phyloP scores from a whole-genome alignment of 2,329 filamentous ascomycete species.

The Diaporthe sp. region DNA sequence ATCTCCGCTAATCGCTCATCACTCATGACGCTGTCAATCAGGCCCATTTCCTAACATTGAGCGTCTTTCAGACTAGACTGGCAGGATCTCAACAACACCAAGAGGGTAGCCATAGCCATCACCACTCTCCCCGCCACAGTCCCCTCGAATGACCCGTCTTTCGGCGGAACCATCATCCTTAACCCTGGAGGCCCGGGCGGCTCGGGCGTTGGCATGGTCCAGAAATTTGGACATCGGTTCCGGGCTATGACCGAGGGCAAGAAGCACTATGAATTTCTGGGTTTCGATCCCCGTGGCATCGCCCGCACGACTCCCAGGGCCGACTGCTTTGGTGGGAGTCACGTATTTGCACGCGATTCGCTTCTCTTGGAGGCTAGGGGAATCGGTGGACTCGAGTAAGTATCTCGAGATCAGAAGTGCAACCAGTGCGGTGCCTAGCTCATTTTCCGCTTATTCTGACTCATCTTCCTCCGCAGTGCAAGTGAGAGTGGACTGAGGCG shows the following conservation, averaged over 20 bases:
- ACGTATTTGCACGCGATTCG: constrained; percentile 47
- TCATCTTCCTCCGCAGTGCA: constrained; percentile 19
- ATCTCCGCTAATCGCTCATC: too few relatives aligned
- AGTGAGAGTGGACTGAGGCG: constrained; percentile 43
- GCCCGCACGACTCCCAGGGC: constrained; percentile 51
- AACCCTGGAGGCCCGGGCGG: constrained; percentile 61
- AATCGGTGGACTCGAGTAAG: constrained; percentile 44
- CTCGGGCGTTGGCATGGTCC: constrained; percentile 51
- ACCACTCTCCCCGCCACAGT: constrained; percentile 56
- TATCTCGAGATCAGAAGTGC: too few relatives aligned
- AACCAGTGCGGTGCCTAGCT: background rate
- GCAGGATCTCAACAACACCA: constrained; percentile 46
- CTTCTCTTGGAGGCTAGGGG: constrained; percentile 48
- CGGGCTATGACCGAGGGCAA: constrained; percentile 45
- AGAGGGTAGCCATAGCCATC: constrained; percentile 55
- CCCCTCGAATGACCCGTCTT: constrained; percentile 51
- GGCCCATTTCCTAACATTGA: background rate
- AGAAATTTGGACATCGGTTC: constrained; percentile 45
- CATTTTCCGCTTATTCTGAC: background rate
- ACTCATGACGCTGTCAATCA: too few relatives aligned
- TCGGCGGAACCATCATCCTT: constrained; percentile 56
- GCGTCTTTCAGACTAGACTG: constrained; percentile 51
- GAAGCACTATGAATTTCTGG: constrained; percentile 56
- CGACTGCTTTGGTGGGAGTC: constrained; percentile 52
- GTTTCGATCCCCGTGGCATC: constrained; percentile 60